phyloP scores from a whole-genome alignment of 345 rosid genomes.

The Brassica juncea region DNA sequence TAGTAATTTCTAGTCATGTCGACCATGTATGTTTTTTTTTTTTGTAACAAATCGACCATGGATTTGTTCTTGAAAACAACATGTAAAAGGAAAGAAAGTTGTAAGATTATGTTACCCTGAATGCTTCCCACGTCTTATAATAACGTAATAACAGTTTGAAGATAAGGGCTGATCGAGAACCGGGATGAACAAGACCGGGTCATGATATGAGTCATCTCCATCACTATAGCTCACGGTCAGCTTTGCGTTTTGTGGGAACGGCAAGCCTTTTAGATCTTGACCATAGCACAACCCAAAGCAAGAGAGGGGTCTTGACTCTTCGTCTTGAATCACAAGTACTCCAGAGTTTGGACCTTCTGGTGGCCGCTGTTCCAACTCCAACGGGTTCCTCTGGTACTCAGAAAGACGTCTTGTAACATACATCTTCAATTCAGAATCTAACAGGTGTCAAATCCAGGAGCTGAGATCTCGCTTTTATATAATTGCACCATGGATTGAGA shows the following conservation, averaged over 20 bases:
- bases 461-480: background rate
- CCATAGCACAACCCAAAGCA: conserved; percentile 49
- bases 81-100: background rate
- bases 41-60: background rate
- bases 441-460: background rate
- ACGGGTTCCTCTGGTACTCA: conserved; percentile 40
- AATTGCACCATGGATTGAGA: background rate
- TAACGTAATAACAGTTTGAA: conserved; percentile 44
- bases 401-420: conserved; percentile 45
- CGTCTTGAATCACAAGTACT: conserved; percentile 51
- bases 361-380: conserved; percentile 31
- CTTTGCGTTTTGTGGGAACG: conserved; percentile 25
- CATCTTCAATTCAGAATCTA: conserved; percentile 11
- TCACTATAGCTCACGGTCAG: background rate
- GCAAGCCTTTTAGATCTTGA: conserved; percentile 14
- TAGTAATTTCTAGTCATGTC: background rate
- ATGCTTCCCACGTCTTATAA: conserved; percentile 9
- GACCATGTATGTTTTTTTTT: background rate
- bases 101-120: conserved; percentile 11
- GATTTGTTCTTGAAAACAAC: background rate
- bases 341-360: conserved; percentile 61
- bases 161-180: conserved; percentile 54
- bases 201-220: background rate
- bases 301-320: conserved; percentile 50
- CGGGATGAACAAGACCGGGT: conserved; percentile 45